phyloP scores from a whole-genome alignment of 139 green algal species.

The Chlorella sp. region DNA sequence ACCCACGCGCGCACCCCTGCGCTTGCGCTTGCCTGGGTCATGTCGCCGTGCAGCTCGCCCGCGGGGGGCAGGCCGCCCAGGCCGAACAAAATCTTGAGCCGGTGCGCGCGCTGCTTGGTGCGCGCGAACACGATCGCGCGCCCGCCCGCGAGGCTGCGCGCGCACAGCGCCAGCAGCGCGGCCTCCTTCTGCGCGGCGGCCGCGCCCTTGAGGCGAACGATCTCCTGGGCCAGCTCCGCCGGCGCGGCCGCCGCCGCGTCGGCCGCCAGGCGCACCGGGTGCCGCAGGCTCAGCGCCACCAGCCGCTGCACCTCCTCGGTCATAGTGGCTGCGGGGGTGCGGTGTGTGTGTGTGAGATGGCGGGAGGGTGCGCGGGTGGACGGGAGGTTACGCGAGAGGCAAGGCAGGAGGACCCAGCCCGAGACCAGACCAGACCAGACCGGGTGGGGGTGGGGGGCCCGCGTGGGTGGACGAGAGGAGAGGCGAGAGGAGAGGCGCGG shows the following conservation, averaged over 20 bases:
- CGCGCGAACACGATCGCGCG: constrained; percentile 90
- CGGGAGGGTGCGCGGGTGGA: too few relatives aligned
- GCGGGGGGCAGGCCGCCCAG: constrained; percentile 76
- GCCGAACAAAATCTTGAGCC: constrained; percentile 94
- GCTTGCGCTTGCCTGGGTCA: too few relatives aligned
- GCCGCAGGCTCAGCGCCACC: constrained; percentile 71
- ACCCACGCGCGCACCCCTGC: too few relatives aligned
- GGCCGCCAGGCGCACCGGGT: constrained; percentile 89
- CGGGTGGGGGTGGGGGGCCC: neutral
- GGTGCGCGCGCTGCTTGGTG: constrained; percentile 90
- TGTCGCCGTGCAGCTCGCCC: constrained; percentile 95
- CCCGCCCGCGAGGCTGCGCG: constrained; percentile 64
- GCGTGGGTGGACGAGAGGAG: neutral
- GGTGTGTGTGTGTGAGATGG: too few relatives aligned
- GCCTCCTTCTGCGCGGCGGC: constrained; percentile 81
- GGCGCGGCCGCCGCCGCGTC: constrained; percentile 76
- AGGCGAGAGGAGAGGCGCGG: neutral
- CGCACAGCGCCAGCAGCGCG: constrained; percentile 82
- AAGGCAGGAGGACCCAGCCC: too few relatives aligned
- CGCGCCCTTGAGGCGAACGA: constrained; percentile 80
- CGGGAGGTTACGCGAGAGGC: too few relatives aligned
- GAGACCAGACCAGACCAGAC: too few relatives aligned
- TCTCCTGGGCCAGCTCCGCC: constrained; percentile 80
- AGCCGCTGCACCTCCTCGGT: constrained; percentile 77
- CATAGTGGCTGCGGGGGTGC: constrained; percentile 54